Conservation (phyloP, 768 basidiomycete species). For the Lactarius indigo region DNA sequence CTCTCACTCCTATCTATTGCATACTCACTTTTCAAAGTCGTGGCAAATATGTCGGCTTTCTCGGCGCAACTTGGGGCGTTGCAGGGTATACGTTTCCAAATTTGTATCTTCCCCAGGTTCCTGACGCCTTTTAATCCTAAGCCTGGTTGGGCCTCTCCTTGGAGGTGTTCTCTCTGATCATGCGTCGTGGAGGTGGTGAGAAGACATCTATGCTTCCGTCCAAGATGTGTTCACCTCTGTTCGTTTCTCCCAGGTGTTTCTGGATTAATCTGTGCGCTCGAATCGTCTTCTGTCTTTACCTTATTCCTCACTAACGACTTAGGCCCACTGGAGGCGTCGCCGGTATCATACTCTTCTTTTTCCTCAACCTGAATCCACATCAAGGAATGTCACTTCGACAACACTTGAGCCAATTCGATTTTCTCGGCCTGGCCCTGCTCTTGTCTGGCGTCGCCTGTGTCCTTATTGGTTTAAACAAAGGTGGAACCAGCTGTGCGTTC, state of each 20-base stretch:
- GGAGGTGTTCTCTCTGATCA: slow-evolving; percentile 78
- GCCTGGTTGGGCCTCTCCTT: slow-evolving; percentile 72
- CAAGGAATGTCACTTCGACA: slow-evolving; percentile 52
- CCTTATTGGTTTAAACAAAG: slow-evolving; percentile 69
- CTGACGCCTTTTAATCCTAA: slow-evolving; percentile 26
- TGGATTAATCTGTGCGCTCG: slow-evolving; percentile 66
- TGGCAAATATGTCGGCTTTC: slow-evolving; percentile 70
- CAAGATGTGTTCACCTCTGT: not conserved
- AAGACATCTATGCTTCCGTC: not conserved
- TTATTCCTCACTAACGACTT: slow-evolving; percentile 4
- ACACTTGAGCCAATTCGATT: slow-evolving; percentile 68
- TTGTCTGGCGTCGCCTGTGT: slow-evolving; percentile 63
- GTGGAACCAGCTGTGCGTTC: slow-evolving; percentile 60
- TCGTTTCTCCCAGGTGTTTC: slow-evolving; percentile 60
- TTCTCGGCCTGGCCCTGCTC: slow-evolving; percentile 60
- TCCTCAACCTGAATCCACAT: slow-evolving; percentile 78
- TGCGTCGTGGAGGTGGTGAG: slow-evolving; percentile 75
- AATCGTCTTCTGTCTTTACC: not conserved
- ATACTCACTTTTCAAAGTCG: slow-evolving; percentile 41
- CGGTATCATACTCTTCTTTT: slow-evolving; percentile 58
- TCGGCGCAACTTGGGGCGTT: slow-evolving; percentile 81
- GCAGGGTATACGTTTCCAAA: slow-evolving; percentile 37
- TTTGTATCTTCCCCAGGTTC: not conserved
- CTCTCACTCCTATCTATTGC: not conserved
- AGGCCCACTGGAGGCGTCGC: slow-evolving; percentile 75